These are phyloP conservation scores for Diaporthe vaccinii DNA, from an alignment of 2,329 filamentous ascomycete genomes.

Conservation along the genomic window DNA sequence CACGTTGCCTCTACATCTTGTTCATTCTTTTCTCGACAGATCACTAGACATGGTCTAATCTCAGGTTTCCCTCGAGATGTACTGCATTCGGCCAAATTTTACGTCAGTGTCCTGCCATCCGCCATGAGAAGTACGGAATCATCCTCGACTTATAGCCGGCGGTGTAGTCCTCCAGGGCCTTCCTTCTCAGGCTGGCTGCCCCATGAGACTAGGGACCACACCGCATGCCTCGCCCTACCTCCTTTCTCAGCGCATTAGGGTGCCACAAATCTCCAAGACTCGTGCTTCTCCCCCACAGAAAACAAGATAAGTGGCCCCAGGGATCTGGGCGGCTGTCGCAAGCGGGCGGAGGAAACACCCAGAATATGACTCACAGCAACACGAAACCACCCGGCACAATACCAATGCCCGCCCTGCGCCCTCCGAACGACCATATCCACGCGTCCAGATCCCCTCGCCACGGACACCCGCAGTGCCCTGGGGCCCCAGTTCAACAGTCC, in stretches of 20 bases:
- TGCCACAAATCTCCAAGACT: background rate
- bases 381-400: background rate
- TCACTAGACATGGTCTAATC: background rate
- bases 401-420: background rate
- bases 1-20: background rate
- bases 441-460: background rate
- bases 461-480: background rate
- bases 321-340: background rate
- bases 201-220: background rate
- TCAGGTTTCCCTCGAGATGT: background rate
- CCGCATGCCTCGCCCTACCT: background rate
- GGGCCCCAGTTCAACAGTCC: background rate
- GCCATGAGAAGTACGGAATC: background rate
- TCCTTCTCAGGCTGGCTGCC: background rate
- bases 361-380: constrained; percentile 3
- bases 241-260: background rate
- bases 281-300: background rate
- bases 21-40: background rate
- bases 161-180: background rate
- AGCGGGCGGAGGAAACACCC: background rate
- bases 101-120: background rate
- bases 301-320: background rate
- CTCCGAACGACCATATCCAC: background rate
- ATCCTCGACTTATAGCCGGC: too few relatives aligned
- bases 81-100: background rate